These are phyloP conservation scores for Globisporangium rhizosaccharum DNA, from an alignment of 352 stramenopile species.

Conservation along the genomic window DNA sequence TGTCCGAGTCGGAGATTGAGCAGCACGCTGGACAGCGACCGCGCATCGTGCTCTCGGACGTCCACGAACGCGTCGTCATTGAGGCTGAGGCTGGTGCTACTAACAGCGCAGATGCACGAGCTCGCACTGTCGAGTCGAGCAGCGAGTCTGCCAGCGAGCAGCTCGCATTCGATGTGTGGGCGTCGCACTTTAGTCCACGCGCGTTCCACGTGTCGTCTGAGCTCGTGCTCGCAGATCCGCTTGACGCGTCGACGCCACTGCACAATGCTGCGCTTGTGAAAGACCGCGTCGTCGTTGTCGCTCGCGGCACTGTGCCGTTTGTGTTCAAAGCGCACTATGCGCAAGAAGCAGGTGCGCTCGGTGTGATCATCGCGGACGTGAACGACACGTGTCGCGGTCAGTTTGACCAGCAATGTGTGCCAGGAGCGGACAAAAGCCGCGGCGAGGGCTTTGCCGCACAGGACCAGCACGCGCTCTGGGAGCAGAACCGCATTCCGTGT, in stretches of 20 bases:
- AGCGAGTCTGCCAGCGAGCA: constrained; percentile 2
- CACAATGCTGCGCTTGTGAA: constrained; percentile 41
- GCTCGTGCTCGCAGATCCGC: constrained; percentile 53
- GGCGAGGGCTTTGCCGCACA: constrained; percentile 54
- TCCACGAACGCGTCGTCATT: constrained; percentile 31
- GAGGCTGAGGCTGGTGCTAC: too few species aligned
- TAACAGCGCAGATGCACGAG: neutral
- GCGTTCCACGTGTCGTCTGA: constrained; percentile 66
- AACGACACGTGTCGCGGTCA: constrained; percentile 29
- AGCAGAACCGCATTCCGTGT: constrained; percentile 50
- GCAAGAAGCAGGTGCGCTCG: constrained; percentile 58
- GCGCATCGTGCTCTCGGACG: constrained; percentile 53
- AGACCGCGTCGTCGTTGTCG: constrained; percentile 37
- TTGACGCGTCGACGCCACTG: constrained; percentile 47
- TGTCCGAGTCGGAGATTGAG: neutral
- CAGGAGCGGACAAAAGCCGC: constrained; percentile 35
- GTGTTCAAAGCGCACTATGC: constrained; percentile 65
- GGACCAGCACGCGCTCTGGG: constrained; percentile 54
- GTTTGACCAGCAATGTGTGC: constrained; percentile 73
- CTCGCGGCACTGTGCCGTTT: constrained; percentile 54
- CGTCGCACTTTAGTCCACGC: constrained; percentile 57
- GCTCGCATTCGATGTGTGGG: constrained; percentile 48
- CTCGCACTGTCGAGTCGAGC: neutral
- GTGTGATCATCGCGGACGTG: constrained; percentile 55
- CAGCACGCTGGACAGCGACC: neutral